A percentile compares a stretch with the other conserved stretches of the same genome.
These are phyloP conservation scores for Psilocybe cyanescens DNA, from an alignment of 768 basidiomycete species.

Conservation along the genomic window DNA sequence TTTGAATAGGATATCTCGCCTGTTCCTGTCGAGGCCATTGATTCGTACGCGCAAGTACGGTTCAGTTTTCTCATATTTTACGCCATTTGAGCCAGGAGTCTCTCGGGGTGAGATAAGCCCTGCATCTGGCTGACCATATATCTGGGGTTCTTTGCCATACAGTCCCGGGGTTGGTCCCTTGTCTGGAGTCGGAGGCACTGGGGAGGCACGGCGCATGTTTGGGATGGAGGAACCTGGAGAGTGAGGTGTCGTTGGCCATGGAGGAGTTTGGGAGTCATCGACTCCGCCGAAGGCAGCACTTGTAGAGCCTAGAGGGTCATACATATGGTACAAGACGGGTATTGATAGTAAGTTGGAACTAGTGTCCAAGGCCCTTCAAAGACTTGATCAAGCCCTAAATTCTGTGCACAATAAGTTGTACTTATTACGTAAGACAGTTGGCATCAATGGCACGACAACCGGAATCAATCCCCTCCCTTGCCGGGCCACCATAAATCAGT, in stretches of 20 bases:
- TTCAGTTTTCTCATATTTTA: constrained; percentile 72
- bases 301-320: constrained; percentile 72
- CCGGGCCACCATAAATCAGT: too few species aligned
- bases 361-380: not conserved
- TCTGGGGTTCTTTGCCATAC: constrained; percentile 82
- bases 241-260: constrained; percentile 86
- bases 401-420: not conserved
- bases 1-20: constrained; percentile 91
- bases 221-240: constrained; percentile 72
- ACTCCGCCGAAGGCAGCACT: constrained; percentile 56
- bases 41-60: constrained; percentile 91
- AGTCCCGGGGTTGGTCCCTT: constrained; percentile 57
- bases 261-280: constrained; percentile 49
- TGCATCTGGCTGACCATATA: constrained; percentile 85
- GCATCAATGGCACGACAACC: not conserved
- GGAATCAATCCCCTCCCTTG: not conserved
- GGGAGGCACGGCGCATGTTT: constrained; percentile 66
- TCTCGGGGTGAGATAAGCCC: constrained; percentile 81
- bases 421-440: not conserved
- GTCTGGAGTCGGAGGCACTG: constrained; percentile 53
- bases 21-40: constrained; percentile 90
- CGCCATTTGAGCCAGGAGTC: constrained; percentile 68
- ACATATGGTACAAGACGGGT: constrained; percentile 44
- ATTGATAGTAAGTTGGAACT: not conserved
- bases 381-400: not conserved